A percentile compares a stretch with the other conserved stretches of the same genome.
Conservation (phyloP, 129 eudicot species). For the Mikania micrantha region DNA sequence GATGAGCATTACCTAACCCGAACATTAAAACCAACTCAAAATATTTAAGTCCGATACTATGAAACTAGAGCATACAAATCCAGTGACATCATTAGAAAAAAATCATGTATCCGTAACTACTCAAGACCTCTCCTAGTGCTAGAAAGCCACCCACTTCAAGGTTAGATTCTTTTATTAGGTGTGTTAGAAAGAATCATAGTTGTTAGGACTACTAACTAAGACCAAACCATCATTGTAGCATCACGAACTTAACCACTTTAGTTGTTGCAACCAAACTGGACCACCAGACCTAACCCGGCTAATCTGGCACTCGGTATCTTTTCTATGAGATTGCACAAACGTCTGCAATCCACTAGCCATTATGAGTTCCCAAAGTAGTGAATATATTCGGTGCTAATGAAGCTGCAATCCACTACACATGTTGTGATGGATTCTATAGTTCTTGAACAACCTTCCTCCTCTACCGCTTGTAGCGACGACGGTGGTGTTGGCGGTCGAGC, state of each 20-base stretch:
- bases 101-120: too few relatives aligned
- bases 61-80: too few relatives aligned
- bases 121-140: too few relatives aligned
- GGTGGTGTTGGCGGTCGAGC: constrained; percentile 50
- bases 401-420: constrained; percentile 41
- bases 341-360: neutral
- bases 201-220: neutral
- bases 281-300: constrained; percentile 21
- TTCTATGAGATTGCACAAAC: neutral
- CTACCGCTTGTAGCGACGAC: constrained; percentile 18
- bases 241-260: constrained; percentile 3
- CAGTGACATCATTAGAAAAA: too few relatives aligned
- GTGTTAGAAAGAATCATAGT: neutral
- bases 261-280: constrained; percentile 17
- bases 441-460: constrained; percentile 31
- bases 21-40: too few relatives aligned
- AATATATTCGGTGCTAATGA: constrained; percentile 44
- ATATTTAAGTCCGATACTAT: too few relatives aligned
- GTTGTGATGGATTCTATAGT: constrained; percentile 28
- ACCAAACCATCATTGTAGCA: neutral
- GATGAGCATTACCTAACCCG: too few relatives aligned
- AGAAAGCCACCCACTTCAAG: too few relatives aligned
- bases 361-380: constrained; percentile 24
- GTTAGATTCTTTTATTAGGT: neutral
- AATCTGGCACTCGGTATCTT: constrained; percentile 6